Evolutionary conservation across 108 stramenopile species (phyloP), one percentile per base, ranked within the genome.

Genomic region (Phaeodactylum tricornutum): DNA sequence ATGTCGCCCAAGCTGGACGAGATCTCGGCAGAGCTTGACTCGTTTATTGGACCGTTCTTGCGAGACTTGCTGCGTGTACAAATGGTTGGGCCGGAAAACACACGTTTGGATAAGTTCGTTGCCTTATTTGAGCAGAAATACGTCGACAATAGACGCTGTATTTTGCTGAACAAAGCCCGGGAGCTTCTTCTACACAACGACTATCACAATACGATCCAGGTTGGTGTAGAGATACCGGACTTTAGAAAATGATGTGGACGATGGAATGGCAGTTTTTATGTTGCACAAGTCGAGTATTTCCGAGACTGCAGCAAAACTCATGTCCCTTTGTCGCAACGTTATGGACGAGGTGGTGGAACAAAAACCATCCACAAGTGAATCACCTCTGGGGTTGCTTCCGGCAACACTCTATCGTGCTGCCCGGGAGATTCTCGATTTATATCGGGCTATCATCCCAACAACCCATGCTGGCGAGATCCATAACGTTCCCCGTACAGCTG

Each of bases 161-260:
- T 64, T 20, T 54, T 81, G 15, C 66, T 91, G 36, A 62, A 67
- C 35, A 38, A 61, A 19, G 88, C 81, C 16, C 52, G 84, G 43
- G 46, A 69, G 28, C 65, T 90, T n/a, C 47, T 86, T n/a, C 46
- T 74, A 9, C 57, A 66, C 28, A 67, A 69, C 24, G 88, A 91
- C 64, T 91, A 86, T 40, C 88, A 91, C 67, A 86, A 86, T 59
- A 81, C 81, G 6, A 49, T 63, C 4, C 28, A 37, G 20, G 84
- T 79, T 12, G 88, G 88, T 7, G 65, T 67, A 16, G 62, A 64
- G 12, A 40, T 50, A 20, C 24, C 43, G n/a, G 5, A 39, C 62
- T 43, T 5, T 47, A 24, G 14, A 47, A 48, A 25, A 60, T 38
- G 50, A 65, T 61, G 61, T 57, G 35, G 57, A 73, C 40, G 67